Conservation (phyloP, 306 rosid species). For the Rosa multiflora region DNA sequence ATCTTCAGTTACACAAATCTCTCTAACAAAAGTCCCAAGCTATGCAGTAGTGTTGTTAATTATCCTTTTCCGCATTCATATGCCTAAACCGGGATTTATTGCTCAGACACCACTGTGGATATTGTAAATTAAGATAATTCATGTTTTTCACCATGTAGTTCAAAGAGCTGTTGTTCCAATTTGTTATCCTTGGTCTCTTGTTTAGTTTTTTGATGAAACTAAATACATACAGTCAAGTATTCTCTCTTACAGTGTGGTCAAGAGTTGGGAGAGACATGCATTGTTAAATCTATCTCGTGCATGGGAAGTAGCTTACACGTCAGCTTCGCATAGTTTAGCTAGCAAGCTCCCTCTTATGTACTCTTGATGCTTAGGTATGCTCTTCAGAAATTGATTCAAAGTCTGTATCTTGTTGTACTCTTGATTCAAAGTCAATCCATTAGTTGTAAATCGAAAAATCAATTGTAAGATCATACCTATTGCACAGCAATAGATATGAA, state of each 20-base stretch:
- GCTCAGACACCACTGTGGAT: neutral
- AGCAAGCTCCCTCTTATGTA: constrained; percentile 53
- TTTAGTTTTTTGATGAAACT: constrained; percentile 3
- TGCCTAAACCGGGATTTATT: neutral
- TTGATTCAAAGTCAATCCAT: too few species aligned
- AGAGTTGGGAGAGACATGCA: constrained; percentile 66
- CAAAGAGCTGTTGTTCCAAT: neutral
- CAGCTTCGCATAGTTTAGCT: constrained; percentile 61
- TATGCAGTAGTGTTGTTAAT: neutral
- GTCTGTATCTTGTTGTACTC: constrained; percentile 11
- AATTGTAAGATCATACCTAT: too few species aligned
- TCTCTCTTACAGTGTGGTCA: constrained; percentile 64
- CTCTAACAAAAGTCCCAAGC: too few species aligned
- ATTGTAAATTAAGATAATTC: neutral
- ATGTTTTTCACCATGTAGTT: neutral
- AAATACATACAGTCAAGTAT: constrained; percentile 1
- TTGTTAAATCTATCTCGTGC: constrained; percentile 81
- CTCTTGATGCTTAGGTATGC: constrained; percentile 19
- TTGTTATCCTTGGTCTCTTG: neutral
- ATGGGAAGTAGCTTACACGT: constrained; percentile 82
- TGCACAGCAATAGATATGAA: too few species aligned
- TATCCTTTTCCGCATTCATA: neutral
- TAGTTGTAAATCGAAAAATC: too few species aligned
- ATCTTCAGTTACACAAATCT: too few species aligned
- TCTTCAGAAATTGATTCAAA: constrained; percentile 26